Evolutionary conservation across 1,139 yeast species (phyloP).

Genomic region (Schwanniomyces etchellsii): DNA sequence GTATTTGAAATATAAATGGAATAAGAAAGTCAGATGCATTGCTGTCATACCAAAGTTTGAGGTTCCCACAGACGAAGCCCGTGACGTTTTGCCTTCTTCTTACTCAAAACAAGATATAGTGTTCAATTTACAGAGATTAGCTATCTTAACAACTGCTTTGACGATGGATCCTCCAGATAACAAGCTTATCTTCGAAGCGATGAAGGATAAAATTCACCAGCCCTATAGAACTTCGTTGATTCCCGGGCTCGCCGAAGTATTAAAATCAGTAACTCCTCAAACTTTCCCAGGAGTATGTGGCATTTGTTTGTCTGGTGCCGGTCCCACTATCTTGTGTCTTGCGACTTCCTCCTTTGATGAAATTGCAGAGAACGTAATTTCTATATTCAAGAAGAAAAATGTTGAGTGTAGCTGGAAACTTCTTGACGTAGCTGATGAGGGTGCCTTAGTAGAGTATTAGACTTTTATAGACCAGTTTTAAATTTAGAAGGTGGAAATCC

Average conservation of each 20-base stretch:
- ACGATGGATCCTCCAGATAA: slow-evolving; percentile 79
- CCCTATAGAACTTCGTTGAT: slow-evolving; percentile 88
- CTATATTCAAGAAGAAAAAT: slow-evolving; percentile 58
- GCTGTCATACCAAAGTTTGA: slow-evolving; percentile 93
- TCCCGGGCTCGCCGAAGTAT: slow-evolving; percentile 83
- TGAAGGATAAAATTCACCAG: slow-evolving; percentile 96
- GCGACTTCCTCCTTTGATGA: slow-evolving; percentile 84
- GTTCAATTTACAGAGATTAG: slow-evolving; percentile 64
- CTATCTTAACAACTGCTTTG: slow-evolving; percentile 62
- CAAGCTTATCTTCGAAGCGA: slow-evolving; percentile 80
- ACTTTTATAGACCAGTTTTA: too few species aligned
- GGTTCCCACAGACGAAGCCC: slow-evolving; percentile 84
- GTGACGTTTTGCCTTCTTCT: slow-evolving; percentile 79
- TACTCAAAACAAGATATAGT: slow-evolving; percentile 82
- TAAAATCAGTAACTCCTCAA: slow-evolving; percentile 75
- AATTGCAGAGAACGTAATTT: slow-evolving; percentile 74
- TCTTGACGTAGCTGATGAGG: slow-evolving; percentile 81
- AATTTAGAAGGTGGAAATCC: too few species aligned
- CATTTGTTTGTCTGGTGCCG: slow-evolving; percentile 94
- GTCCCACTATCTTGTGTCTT: slow-evolving; percentile 91
- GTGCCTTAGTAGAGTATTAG: slow-evolving; percentile 49
- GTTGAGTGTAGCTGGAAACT: slow-evolving; percentile 79
- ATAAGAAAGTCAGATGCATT: slow-evolving; percentile 73
- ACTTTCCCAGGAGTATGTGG: slow-evolving; percentile 85
- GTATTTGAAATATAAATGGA: slow-evolving; percentile 83